These are phyloP conservation scores for Cryptococcus hybrid DNA, from an alignment of 1,284 basidiomycete genomes.

Conservation along the genomic window DNA sequence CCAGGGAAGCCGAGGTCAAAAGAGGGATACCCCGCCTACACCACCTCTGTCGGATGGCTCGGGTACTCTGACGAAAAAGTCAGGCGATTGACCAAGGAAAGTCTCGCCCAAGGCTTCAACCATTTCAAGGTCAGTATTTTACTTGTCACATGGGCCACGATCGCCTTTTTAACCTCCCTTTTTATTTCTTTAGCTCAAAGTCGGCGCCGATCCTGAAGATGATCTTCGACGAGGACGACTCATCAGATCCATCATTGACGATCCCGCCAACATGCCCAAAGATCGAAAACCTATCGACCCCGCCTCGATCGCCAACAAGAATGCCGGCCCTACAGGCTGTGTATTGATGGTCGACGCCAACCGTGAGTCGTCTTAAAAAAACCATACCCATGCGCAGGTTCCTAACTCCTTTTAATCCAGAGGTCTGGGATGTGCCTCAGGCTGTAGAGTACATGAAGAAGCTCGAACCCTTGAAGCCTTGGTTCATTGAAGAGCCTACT, in stretches of 20 bases:
- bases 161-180: background rate
- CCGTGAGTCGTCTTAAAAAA: too few relatives aligned
- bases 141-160: too few relatives aligned
- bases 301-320: conserved; percentile 72
- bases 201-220: conserved; percentile 75
- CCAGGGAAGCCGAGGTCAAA: conserved; percentile 67
- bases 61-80: conserved; percentile 92
- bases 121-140: conserved; percentile 80
- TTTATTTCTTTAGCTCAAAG: conserved; percentile 67
- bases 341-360: conserved; percentile 98
- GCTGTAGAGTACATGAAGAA: conserved; percentile 88
- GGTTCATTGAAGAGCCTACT: conserved; percentile 96
- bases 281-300: conserved; percentile 61
- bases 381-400: too few relatives aligned
- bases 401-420: conserved; percentile 16
- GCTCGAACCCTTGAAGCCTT: conserved; percentile 81
- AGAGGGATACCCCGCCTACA: conserved; percentile 77
- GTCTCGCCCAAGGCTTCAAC: conserved; percentile 82
- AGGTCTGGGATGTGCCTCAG: conserved; percentile 92
- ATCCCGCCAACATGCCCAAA: conserved; percentile 57
- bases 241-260: conserved; percentile 91
- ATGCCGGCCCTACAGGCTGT: conserved; percentile 87
- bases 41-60: conserved; percentile 91
- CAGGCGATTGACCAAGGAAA: conserved; percentile 76
- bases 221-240: conserved; percentile 83